Conservation (phyloP, 2,329 filamentous ascomycete species). For the Metarhizium album region DNA sequence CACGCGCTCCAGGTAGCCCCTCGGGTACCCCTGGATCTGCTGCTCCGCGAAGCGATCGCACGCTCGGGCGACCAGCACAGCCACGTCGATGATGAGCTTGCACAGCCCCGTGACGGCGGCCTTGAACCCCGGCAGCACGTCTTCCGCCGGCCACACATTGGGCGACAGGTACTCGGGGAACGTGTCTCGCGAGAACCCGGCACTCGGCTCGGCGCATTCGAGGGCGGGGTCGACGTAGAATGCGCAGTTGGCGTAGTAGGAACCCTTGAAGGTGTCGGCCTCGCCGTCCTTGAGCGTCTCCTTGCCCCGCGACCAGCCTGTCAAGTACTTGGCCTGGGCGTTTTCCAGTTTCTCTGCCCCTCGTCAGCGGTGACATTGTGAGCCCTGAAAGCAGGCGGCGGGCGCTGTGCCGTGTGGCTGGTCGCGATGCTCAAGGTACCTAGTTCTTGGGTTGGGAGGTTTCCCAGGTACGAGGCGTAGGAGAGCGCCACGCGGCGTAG, state of each 20-base stretch:
- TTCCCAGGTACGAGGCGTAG: conserved; percentile 81
- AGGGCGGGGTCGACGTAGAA: conserved; percentile 59
- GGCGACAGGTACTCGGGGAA: conserved; percentile 84
- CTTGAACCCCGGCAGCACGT: conserved; percentile 64
- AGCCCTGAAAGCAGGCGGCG: too few relatives aligned
- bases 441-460: conserved; percentile 60
- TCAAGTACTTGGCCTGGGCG: conserved; percentile 50
- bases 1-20: conserved; percentile 74
- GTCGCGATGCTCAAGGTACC: too few relatives aligned
- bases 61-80: conserved; percentile 76
- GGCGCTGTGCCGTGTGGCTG: neutral
- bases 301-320: conserved; percentile 72
- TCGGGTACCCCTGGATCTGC: conserved; percentile 66
- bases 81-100: conserved; percentile 76
- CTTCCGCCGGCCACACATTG: conserved; percentile 74
- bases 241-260: conserved; percentile 75
- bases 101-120: conserved; percentile 65
- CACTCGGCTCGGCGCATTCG: conserved; percentile 50
- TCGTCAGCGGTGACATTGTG: conserved; percentile 3
- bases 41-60: conserved; percentile 77
- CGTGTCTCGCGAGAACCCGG: conserved; percentile 44
- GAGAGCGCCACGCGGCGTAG: conserved; percentile 68
- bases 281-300: conserved; percentile 70
- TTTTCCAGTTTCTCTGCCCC: conserved; percentile 45
- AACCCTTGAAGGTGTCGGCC: conserved; percentile 71